Evolutionary conservation across 2,329 filamentous ascomycete species (phyloP), one percentile per base, ranked within the genome.

Genomic region (Alternaria panax): DNA sequence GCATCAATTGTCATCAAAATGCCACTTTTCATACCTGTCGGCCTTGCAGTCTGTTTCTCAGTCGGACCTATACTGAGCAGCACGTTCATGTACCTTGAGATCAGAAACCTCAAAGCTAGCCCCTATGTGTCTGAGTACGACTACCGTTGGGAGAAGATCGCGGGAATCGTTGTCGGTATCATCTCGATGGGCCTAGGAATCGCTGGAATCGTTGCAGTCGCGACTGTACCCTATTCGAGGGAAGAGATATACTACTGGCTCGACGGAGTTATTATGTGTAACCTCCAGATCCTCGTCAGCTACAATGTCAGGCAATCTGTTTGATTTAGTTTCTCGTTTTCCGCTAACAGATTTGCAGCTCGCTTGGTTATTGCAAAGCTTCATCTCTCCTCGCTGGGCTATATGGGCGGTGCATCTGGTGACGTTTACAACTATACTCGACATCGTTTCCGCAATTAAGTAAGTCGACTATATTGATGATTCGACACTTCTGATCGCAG

Each of bases 241-340:
- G 55, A 43, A 30, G 5, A 38, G 5, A 48, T 38, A 16, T 59
- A 59, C 56, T 32, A 4, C 43, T 59, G 20, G 56, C 56, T 59
- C 16, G 36, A 59, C 22, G 43, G 20, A 59, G 28, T 59, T 14
- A 54, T 59, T 12, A 59, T 59, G 34, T 59, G 16, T 54, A 59
- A 59, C 45, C 56, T 59, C 27, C 16, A 59, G 54, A 24, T 59
- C 45, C 56, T 59, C 22, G 45, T 16, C 14, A 59, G 43, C 36
- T 50, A 42, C 4, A 59, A 59, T 4, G 43, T 59, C 0, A 59
- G 56, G 30, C 11, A 25, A 12, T 36, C 56, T 59, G 28, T 36
- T 36, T 30, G 28, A 50, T 24, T 53, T 20, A 7, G 43, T 28
- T 14, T 20, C 16, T 48, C 2, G 27, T 27, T 16, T 7, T n/a